phyloP scores from a whole-genome alignment of 179 eudicot genomes.

The Dionaea muscipula region DNA sequence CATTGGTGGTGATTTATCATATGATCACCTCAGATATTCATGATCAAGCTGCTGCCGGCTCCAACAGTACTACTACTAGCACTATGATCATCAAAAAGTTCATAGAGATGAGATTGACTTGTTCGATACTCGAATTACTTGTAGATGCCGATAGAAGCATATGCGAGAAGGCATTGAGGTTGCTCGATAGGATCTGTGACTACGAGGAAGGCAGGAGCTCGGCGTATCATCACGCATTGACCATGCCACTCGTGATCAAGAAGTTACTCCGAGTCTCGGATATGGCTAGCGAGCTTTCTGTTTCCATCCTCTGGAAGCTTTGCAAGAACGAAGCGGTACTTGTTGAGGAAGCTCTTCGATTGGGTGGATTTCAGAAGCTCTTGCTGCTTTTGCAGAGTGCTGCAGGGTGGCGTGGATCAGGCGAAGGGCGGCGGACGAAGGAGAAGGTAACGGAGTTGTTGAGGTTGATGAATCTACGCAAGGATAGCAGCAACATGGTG shows the following conservation, averaged over 20 bases:
- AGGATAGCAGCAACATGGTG: conserved; percentile 22
- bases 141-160: conserved; percentile 44
- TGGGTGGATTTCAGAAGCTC: conserved; percentile 75
- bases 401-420: conserved; percentile 29
- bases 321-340: conserved; percentile 25
- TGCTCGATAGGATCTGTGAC: conserved; percentile 39
- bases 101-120: conserved; percentile 33
- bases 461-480: conserved; percentile 45
- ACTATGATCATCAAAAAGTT: too few species aligned
- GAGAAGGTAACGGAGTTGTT: conserved; percentile 56
- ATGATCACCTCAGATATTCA: conserved; percentile 29
- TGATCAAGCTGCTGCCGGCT: too few species aligned
- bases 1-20: conserved; percentile 38
- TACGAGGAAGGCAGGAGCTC: conserved; percentile 27
- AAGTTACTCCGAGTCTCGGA: conserved; percentile 61
- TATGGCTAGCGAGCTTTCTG: conserved; percentile 55
- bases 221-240: conserved; percentile 31
- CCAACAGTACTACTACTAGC: too few species aligned
- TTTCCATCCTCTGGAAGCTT: conserved; percentile 53
- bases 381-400: conserved; percentile 56
- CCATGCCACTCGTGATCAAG: conserved; percentile 59
- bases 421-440: conserved; percentile 33
- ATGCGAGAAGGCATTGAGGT: conserved; percentile 51
- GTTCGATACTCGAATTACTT: conserved; percentile 42
- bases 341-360: conserved; percentile 54